Evolutionary conservation across 148 eudicot genomes (phyloP), one percentile per base, ranked within the genome.

Genomic region (Arbutus unedo): DNA sequence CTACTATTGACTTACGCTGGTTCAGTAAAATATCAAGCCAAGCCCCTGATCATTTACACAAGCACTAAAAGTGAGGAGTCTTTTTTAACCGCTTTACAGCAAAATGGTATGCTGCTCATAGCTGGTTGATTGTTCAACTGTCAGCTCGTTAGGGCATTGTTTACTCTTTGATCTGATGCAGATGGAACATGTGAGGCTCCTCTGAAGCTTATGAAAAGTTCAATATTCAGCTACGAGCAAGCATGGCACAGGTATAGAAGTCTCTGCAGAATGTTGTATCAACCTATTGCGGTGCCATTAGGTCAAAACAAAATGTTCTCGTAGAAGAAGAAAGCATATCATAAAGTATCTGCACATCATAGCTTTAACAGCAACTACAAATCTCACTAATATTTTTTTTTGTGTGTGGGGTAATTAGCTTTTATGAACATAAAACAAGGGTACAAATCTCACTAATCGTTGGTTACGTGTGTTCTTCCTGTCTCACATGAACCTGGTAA

Each of bases 181-280:
- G 99, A 91, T 83, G 96, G 91, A 50, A 81, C 87, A 81, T 84
- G 81, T 87, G 91, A 87, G 82, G 85, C 85, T 77, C 87, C 93
- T 45, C 94, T 94, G 84, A 94, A 96, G 87, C 95, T 96, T 81
- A 87, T 96, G 90, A 96, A 96, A 84, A 96, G 99, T 87, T 91
- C 97, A 71, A 83, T 91, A 81, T 96, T 94, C 87, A 93, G 94
- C 87, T 93, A 92, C 81, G 98, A 96, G 88, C 98, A 94, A 93
- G 99, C 99, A 86, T 96, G 99, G 99, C 98, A 96, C 89, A 96
- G 98, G 99, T 96, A 78, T 74, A 16, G 56, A 73, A 53, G 15
- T 60, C 15, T 44, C 72, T 38, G 9, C 38, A 75, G 56, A 85
- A 81, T 60, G 60, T 25, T 19, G 41, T 74, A 15, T 43, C 21